Conservation (phyloP, 2,329 filamentous ascomycete genomes). For the Thielaviopsis punctulata region DNA sequence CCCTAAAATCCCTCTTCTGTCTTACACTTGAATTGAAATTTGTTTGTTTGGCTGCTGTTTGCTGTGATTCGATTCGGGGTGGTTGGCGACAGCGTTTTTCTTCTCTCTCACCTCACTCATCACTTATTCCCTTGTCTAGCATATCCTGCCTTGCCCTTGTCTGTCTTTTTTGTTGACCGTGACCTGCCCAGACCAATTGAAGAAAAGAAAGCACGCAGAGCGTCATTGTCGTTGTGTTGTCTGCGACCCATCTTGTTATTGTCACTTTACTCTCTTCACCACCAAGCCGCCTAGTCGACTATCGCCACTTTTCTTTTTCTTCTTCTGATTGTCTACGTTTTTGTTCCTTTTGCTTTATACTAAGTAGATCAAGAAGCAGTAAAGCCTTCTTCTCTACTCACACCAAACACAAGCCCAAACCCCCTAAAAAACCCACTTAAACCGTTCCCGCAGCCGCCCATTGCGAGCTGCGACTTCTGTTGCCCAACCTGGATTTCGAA, state of each 20-base stretch:
- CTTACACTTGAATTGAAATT: neutral
- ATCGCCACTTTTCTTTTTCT: neutral
- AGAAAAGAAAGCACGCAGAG: neutral
- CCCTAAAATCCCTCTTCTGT: neutral
- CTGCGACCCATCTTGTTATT: neutral
- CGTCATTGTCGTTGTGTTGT: neutral
- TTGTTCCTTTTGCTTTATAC: neutral
- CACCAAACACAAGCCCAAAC: neutral
- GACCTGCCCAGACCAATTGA: neutral
- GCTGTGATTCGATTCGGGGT: neutral
- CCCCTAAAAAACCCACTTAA: neutral
- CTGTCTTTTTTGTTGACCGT: neutral
- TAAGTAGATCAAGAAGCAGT: neutral
- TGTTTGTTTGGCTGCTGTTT: neutral
- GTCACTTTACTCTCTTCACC: neutral
- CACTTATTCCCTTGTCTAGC: neutral
- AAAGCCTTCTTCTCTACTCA: neutral
- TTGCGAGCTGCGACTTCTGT: conserved; percentile 20
- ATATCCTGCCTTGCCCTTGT: neutral
- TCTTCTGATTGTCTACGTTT: neutral
- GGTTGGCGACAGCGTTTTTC: neutral
- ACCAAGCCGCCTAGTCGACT: neutral
- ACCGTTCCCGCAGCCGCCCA: neutral
- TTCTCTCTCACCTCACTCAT: neutral
- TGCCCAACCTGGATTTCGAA: conserved; percentile 99